phyloP scores from a whole-genome alignment of 768 basidiomycete genomes.

The Suillus ampliporus region DNA sequence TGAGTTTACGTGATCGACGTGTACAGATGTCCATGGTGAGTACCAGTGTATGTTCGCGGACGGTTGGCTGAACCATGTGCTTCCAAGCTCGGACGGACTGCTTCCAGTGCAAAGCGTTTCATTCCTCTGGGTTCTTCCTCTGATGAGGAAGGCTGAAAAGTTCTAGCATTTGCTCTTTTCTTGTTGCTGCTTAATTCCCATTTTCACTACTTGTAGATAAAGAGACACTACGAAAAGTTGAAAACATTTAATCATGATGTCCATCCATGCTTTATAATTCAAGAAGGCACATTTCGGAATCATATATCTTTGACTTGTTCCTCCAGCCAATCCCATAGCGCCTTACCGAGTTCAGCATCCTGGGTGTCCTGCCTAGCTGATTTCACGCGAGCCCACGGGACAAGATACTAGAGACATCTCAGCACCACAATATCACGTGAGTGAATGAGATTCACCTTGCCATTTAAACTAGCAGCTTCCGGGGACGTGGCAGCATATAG shows the following conservation, averaged over 20 bases:
- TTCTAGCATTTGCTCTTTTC: not conserved
- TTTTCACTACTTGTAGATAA: conserved; percentile 1
- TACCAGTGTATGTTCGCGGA: conserved; percentile 9
- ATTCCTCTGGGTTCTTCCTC: conserved; percentile 37
- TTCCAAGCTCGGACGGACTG: conserved; percentile 29
- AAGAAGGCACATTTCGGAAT: not conserved
- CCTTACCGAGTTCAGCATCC: conserved; percentile 40
- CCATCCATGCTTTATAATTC: not conserved
- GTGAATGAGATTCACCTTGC: conserved; percentile 40
- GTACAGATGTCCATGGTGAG: conserved; percentile 36
- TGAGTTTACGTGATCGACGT: conserved; percentile 38
- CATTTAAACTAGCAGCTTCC: conserved; percentile 43
- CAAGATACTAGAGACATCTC: conserved; percentile 41
- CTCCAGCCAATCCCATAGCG: conserved; percentile 55
- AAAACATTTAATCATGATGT: not conserved
- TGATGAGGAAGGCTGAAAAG: conserved; percentile 32
- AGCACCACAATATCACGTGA: conserved; percentile 10
- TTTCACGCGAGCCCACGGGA: conserved; percentile 51
- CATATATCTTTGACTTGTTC: conserved; percentile 43
- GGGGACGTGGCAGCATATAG: conserved; percentile 50
- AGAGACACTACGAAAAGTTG: not conserved
- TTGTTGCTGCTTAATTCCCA: not conserved
- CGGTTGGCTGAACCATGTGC: not conserved
- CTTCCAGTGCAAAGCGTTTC: conserved; percentile 31
- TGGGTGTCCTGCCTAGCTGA: conserved; percentile 28